Evolutionary conservation across 2,329 filamentous ascomycete genomes (phyloP).

Genomic region (Arthrocladium fulminans): DNA sequence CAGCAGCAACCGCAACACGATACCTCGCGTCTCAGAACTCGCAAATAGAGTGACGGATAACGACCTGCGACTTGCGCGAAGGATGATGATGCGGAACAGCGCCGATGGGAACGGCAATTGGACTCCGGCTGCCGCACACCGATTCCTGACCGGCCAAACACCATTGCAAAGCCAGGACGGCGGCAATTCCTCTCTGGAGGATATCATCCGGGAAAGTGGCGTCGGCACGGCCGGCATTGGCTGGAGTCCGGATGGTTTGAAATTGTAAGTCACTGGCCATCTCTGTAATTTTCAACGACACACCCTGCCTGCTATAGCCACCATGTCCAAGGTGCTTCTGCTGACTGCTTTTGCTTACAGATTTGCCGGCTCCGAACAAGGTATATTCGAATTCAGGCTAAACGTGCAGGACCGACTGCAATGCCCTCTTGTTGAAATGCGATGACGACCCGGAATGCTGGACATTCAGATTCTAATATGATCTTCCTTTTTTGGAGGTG

Average conservation of each 20-base stretch:
- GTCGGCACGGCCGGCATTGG: constrained; percentile 39
- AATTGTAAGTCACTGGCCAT: constrained; percentile 31
- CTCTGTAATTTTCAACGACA: not conserved
- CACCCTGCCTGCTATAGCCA: too few species aligned
- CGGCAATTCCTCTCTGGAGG: constrained; percentile 20
- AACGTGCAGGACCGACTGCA: constrained; percentile 39
- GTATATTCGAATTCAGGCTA: constrained; percentile 40
- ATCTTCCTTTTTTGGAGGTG: too few species aligned
- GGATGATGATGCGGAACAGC: constrained; percentile 11
- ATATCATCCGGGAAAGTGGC: constrained; percentile 31
- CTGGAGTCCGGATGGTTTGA: constrained; percentile 39
- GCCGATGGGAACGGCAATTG: constrained; percentile 23
- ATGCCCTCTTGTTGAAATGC: constrained; percentile 5
- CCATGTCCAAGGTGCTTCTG: not conserved
- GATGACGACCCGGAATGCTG: too few species aligned
- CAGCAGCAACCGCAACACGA: constrained; percentile 1
- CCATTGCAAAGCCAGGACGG: not conserved
- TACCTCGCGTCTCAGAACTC: constrained; percentile 7
- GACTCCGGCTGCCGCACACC: constrained; percentile 21
- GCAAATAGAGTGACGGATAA: constrained; percentile 13
- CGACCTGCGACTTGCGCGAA: constrained; percentile 17
- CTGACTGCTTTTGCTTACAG: constrained; percentile 24
- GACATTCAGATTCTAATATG: too few species aligned
- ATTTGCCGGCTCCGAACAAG: constrained; percentile 40
- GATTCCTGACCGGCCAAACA: constrained; percentile 27